phyloP scores from a whole-genome alignment of 164 flowering plant genomes.

The Dillenia turbinata region DNA sequence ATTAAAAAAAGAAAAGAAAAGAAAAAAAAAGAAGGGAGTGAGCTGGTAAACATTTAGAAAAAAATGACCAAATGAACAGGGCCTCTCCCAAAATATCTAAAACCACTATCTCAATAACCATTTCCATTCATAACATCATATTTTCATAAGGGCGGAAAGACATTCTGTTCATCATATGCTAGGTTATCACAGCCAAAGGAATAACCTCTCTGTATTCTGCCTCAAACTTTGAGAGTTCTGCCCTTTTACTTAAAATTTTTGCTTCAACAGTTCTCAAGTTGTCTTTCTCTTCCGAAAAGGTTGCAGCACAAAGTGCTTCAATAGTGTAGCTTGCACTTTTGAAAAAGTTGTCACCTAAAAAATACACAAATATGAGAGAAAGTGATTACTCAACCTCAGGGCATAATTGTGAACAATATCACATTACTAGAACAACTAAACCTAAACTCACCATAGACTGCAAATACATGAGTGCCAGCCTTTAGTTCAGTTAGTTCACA shows the following conservation, averaged over 20 bases:
- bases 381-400: neutral
- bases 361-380: neutral
- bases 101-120: no score
- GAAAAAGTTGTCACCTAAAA: slow-evolving; percentile 92
- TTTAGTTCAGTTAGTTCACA: slow-evolving; percentile 91
- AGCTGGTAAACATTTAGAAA: no score
- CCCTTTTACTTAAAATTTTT: slow-evolving; percentile 76
- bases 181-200: neutral
- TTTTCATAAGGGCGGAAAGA: neutral
- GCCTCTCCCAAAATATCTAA: neutral
- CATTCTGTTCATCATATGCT: neutral
- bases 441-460: slow-evolving; percentile 79
- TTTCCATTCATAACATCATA: no score
- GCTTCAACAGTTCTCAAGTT: slow-evolving; percentile 78
- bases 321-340: slow-evolving; percentile 84
- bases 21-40: slow-evolving; percentile 4
- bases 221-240: slow-evolving; percentile 84
- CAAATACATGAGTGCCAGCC: slow-evolving; percentile 93
- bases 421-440: neutral
- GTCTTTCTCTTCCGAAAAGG: slow-evolving; percentile 70
- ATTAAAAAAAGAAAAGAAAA: no score
- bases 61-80: no score
- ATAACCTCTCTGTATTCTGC: slow-evolving; percentile 86
- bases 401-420: no score
- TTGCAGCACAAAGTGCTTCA: slow-evolving; percentile 77